Evolutionary conservation across 805 yeast genomes (phyloP), one percentile per base, ranked within the genome.

Genomic region (Lachancea meyersii): DNA sequence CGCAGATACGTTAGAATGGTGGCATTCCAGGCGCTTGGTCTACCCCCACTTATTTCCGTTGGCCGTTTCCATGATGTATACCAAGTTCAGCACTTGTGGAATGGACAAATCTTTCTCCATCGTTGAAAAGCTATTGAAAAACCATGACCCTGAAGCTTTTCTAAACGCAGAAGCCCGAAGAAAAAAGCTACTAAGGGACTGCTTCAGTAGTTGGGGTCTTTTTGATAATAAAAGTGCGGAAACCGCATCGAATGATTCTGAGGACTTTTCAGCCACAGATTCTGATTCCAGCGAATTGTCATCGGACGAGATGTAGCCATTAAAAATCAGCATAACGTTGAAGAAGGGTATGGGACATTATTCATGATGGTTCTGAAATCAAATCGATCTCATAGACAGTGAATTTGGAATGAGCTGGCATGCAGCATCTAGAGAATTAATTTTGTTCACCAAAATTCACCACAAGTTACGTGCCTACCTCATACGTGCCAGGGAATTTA

Each of bases 61-160:
- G 20, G 33, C 40, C 19, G 23, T 37, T 11, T 30, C 40, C 5
- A 3, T 37, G 27, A 9, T 37, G 14, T 37, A 27, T 18, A 37
- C 40, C 4, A 27, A 18, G 24, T 19, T 37, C 23, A 37, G 34
- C 40, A 27, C 40, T 13, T 19, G 40, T 24, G 33, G 34, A 10
- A 30, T 30, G 18, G 33, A 30, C 26, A 5, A 18, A 11, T 5
- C 24, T 5, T 37, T 37, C 5, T 23, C 30, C 3, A 19, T 9
- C n/a, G n/a, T n/a, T n/a, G 36, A 5, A n/a, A 18, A 20, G 5
- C 16, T 33, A 18, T 18, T 33, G 22, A 10, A 11, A 19, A n/a
- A 33, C 3, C n/a, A n/a, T n/a, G 36, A 33, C 13, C n/a, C 8
- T 8, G 19, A 16, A 6, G 4, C 24, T 10, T 21, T 18, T 3